Evolutionary conservation across 208 protist species (phyloP).

Genomic region (Wallacemonas collosoma): DNA sequence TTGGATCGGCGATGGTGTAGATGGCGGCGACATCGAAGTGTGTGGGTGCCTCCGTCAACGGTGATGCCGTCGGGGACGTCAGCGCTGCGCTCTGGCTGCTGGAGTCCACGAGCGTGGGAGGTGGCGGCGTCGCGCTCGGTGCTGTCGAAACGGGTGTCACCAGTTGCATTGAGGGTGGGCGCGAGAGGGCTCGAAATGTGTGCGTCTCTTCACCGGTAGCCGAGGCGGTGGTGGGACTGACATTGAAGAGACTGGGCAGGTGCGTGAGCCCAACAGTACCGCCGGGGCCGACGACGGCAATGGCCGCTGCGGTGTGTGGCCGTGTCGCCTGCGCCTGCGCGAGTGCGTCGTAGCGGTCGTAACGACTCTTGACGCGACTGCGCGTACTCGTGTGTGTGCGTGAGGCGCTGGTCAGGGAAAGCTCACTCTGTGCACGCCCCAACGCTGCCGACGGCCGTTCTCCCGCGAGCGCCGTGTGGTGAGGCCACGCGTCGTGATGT

Average conservation of each 20-base stretch:
- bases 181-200: background rate
- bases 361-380: slow-evolving; percentile 13
- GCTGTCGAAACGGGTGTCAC: slow-evolving; percentile 13
- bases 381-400: slow-evolving; percentile 12
- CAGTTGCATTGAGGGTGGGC: background rate
- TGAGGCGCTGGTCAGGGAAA: background rate
- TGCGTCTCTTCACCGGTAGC: slow-evolving; percentile 23
- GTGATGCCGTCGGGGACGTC: background rate
- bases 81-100: background rate
- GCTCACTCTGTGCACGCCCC: background rate
- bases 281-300: background rate
- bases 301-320: background rate
- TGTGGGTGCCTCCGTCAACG: background rate
- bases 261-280: background rate
- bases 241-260: background rate
- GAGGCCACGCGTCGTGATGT: background rate
- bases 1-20: slow-evolving; percentile 10
- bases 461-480: too few relatives aligned
- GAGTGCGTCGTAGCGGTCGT: slow-evolving; percentile 11
- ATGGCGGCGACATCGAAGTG: slow-evolving; percentile 12
- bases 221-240: background rate
- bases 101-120: slow-evolving; percentile 1
- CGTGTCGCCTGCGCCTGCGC: slow-evolving; percentile 11
- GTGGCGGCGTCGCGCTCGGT: background rate
- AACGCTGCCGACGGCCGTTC: background rate